phyloP scores from a whole-genome alignment of 2,329 filamentous ascomycete genomes.

The Fusarium caatingaense region DNA sequence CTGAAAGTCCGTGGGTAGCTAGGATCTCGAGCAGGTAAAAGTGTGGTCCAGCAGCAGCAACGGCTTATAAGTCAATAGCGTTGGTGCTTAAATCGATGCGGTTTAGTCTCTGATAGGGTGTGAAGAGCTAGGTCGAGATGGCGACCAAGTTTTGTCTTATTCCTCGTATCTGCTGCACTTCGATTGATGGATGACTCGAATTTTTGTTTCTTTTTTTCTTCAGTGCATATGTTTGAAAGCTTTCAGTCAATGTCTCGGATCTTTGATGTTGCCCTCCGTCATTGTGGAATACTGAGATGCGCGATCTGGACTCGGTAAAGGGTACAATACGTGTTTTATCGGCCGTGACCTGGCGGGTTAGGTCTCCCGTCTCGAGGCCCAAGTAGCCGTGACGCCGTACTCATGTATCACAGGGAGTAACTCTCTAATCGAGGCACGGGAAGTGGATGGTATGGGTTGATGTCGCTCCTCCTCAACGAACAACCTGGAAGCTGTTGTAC shows the following conservation, averaged over 20 bases:
- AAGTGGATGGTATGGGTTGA: constrained; percentile 43
- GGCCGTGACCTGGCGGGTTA: background rate
- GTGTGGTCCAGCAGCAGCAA: constrained; percentile 20
- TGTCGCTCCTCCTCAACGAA: constrained; percentile 19
- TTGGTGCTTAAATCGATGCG: constrained; percentile 20
- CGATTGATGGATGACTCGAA: constrained; percentile 7
- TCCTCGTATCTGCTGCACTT: constrained; percentile 36
- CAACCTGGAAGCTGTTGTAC: constrained; percentile 23
- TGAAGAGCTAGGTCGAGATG: constrained; percentile 13
- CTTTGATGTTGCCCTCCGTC: background rate
- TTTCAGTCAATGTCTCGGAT: background rate
- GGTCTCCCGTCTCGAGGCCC: constrained; percentile 1
- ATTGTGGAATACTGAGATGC: background rate
- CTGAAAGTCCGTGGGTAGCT: constrained; percentile 21
- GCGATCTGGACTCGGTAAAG: background rate
- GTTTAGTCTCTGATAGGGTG: constrained; percentile 23
- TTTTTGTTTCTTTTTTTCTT: constrained; percentile 37
- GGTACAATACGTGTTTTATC: constrained; percentile 1
- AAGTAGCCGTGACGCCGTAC: constrained; percentile 7
- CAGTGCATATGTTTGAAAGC: constrained; percentile 17
- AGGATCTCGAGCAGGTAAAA: constrained; percentile 20
- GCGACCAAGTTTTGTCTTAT: constrained; percentile 20
- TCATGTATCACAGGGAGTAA: constrained; percentile 26
- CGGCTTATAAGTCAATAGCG: constrained; percentile 20
- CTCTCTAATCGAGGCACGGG: constrained; percentile 37